Percentiles rank a stretch among this genome's conserved stretches.
Evolutionary conservation across 495 filamentous ascomycete species (phyloP).

Genomic region (Neurospora terricola): DNA sequence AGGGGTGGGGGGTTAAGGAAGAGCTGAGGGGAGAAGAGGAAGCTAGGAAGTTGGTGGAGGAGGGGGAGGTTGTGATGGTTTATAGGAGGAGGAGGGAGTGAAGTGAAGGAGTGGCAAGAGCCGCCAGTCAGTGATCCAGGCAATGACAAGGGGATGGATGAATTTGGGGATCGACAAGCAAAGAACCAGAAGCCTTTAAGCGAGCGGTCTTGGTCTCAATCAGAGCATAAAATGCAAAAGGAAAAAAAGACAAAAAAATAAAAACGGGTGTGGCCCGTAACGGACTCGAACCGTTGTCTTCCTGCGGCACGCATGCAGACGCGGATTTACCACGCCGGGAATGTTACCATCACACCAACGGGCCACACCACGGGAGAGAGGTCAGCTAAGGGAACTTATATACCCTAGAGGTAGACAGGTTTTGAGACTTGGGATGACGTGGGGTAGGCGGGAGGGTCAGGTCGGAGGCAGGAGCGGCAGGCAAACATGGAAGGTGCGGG

Average conservation of each 20-base stretch:
- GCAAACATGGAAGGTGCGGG: background rate
- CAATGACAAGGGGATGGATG: background rate
- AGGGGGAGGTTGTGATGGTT: conserved; percentile 9
- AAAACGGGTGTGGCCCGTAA: background rate
- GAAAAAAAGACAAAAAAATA: background rate
- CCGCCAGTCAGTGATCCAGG: background rate
- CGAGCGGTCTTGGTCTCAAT: background rate
- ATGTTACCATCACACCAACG: background rate
- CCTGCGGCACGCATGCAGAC: background rate
- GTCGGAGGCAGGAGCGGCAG: background rate
- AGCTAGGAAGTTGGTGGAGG: conserved; percentile 6
- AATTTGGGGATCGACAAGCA: background rate
- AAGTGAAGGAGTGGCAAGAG: background rate
- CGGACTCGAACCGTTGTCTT: background rate
- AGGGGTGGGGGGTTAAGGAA: conserved; percentile 6
- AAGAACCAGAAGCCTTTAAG: background rate
- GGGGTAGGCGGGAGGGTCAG: background rate
- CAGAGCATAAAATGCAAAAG: background rate
- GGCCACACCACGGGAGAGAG: background rate
- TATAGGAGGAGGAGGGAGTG: conserved; percentile 2
- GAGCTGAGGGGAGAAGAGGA: background rate
- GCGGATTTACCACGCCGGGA: background rate
- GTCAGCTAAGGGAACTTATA: background rate
- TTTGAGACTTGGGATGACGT: background rate
- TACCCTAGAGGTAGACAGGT: background rate